Conservation (phyloP, 305 asterid species). For the Rubia tinctorum region DNA sequence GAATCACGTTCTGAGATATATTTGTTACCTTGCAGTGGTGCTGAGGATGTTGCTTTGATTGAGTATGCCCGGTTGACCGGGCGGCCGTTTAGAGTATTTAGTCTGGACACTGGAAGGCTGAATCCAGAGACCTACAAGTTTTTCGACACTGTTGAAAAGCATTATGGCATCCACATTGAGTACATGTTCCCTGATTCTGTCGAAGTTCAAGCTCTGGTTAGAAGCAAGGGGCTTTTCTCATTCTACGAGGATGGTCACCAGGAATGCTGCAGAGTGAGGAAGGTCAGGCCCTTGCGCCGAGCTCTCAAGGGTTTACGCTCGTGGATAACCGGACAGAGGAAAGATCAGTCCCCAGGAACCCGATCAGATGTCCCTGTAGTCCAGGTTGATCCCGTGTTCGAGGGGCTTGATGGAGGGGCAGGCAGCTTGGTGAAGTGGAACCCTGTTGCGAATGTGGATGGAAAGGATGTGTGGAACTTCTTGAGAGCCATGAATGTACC, state of each 20-base stretch:
- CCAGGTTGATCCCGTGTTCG: constrained; percentile 89
- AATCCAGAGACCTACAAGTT: constrained; percentile 79
- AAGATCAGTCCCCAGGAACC: constrained; percentile 98
- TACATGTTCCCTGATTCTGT: constrained; percentile 72
- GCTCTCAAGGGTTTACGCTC: constrained; percentile 89
- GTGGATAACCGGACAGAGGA: constrained; percentile 98
- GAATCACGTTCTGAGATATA: background rate
- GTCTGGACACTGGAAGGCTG: constrained; percentile 88
- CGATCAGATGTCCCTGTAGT: constrained; percentile 86
- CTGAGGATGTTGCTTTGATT: constrained; percentile 91
- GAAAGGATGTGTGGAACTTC: constrained; percentile 78
- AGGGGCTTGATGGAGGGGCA: constrained; percentile 77
- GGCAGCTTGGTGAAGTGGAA: constrained; percentile 98
- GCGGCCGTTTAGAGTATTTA: constrained; percentile 84
- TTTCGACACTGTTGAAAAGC: constrained; percentile 81
- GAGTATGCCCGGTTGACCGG: constrained; percentile 88
- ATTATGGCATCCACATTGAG: constrained; percentile 63
- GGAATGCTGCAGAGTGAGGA: constrained; percentile 96
- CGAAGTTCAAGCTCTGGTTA: constrained; percentile 54
- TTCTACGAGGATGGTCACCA: constrained; percentile 98
- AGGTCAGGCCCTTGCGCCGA: constrained; percentile 77
- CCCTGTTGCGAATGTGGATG: constrained; percentile 80
- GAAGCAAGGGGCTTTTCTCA: constrained; percentile 89
- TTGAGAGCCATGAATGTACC: constrained; percentile 84
- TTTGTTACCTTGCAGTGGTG: constrained; percentile 58